Percentiles rank a stretch among this genome's conserved stretches.
Evolutionary conservation across 352 stramenopile species (phyloP).

Genomic region (Pythium volutum): DNA sequence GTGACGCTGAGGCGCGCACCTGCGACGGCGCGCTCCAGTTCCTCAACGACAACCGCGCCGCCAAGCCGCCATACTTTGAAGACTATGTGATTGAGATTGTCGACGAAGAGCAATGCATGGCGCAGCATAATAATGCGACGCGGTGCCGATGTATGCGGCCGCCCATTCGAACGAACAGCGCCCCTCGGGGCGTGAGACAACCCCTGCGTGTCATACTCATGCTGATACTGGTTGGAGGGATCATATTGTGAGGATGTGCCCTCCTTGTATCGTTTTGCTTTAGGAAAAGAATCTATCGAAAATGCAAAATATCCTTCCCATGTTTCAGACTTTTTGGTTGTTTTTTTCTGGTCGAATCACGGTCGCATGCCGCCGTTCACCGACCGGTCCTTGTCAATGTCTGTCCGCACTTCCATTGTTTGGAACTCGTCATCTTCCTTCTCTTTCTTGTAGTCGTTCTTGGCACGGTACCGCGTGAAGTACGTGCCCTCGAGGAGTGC

Average conservation of each 20-base stretch:
- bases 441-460: constrained; percentile 74
- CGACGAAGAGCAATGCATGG: constrained; percentile 40
- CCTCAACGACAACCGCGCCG: constrained; percentile 73
- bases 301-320: not conserved
- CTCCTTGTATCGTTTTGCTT: not conserved
- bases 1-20: constrained; percentile 46
- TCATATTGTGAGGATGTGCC: not conserved
- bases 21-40: constrained; percentile 63
- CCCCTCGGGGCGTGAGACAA: not conserved
- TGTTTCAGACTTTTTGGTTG: not conserved
- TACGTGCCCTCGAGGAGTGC: constrained; percentile 86
- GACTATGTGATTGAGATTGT: constrained; percentile 70
- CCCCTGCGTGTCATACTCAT: not conserved
- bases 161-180: constrained; percentile 19
- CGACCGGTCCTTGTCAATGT: constrained; percentile 57
- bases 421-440: constrained; percentile 53
- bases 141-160: constrained; percentile 49
- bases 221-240: not conserved
- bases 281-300: constrained; percentile 15
- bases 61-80: constrained; percentile 75
- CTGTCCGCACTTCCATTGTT: constrained; percentile 73
- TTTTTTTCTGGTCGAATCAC: constrained; percentile 6
- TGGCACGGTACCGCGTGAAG: constrained; percentile 72
- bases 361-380: constrained; percentile 22
- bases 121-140: constrained; percentile 31